Percentiles rank a stretch among this genome's conserved stretches.
Conservation (phyloP, 331 rosid genomes). For the Rhamnella rubrinervis region DNA sequence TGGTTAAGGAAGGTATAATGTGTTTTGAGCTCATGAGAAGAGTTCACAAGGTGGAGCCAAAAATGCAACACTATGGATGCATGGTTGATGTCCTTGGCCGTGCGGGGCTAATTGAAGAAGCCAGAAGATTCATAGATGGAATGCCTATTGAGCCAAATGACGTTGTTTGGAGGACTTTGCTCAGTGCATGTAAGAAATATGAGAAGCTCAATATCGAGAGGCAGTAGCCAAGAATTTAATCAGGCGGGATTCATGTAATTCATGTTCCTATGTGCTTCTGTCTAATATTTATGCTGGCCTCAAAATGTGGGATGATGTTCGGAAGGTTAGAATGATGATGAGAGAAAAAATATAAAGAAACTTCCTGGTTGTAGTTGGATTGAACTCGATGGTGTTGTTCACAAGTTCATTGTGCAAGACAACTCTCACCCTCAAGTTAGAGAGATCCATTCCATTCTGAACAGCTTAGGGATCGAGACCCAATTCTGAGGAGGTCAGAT, state of each 20-base stretch:
- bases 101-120: conserved; percentile 64
- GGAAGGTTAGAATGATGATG: conserved; percentile 52
- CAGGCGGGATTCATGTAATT: conserved; percentile 36
- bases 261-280: conserved; percentile 61
- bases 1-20: conserved; percentile 65
- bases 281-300: conserved; percentile 64
- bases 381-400: conserved; percentile 63
- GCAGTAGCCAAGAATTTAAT: conserved; percentile 48
- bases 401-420: conserved; percentile 65
- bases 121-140: conserved; percentile 43
- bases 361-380: conserved; percentile 73
- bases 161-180: conserved; percentile 69
- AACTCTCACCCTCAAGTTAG: conserved; percentile 54
- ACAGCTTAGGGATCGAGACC: conserved; percentile 41
- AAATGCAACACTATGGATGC: conserved; percentile 75
- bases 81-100: conserved; percentile 70
- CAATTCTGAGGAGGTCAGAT: conserved; percentile 12
- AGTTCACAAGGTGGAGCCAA: conserved; percentile 63
- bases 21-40: conserved; percentile 74
- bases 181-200: conserved; percentile 59
- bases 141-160: conserved; percentile 81
- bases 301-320: conserved; percentile 61
- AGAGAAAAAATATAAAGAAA: conserved; percentile 49
- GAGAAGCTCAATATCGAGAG: conserved; percentile 41
- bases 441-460: conserved; percentile 60